Base-by-base conservation (phyloP, 1,139 yeast species). In the Scheffersomyces insectosa region DNA sequence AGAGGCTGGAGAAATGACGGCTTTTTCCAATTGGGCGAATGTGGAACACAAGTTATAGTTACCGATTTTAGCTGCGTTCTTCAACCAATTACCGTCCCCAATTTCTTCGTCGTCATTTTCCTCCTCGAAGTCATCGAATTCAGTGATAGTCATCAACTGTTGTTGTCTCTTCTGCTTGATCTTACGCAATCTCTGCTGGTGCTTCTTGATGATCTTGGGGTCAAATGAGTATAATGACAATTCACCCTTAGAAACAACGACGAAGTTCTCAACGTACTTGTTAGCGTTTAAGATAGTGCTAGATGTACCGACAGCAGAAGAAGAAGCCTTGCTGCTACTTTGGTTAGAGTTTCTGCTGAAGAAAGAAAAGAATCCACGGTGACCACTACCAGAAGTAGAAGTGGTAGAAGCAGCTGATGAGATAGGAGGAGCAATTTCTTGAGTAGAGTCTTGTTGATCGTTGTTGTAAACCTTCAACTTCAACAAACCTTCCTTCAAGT, bases 401-500 rank as follows among this genome's bases (percentile, higher is more conserved):
- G 60, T 47, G 16, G 66, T 54, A 30, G 70, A 60, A 9, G 60
- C 60, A 23, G 60, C 60, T 16, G 63, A 52, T n/a, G 65, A 52
- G 14, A 46, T 52, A 11, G 41, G 42, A 23, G 57, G 52, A 9
- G 57, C 42, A 13, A 56, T 57, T 20, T 51, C 47, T 6, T 46
- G 33, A 12, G 51, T 44, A 33, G 62, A 60, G 47, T 74, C 76
- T 33, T 64, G 66, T 52, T 63, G 63, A 57, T 68, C 78, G 50
- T 72, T 70, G 50, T 77, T 63, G 41, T 71, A 57, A 13, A 75
- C 66, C 50, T 73, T 77, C 56, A 76, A 71, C 52, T 80, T 75
- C 49, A 85, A 69, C 37, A 86, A 62, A 0, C 95, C 95, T 65
- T 87, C 95, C 57, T 86, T 85, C 45, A 84, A 77, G 79, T 88